A percentile compares a stretch with the other conserved stretches of the same genome.
Conservation (phyloP, 2,329 filamentous ascomycete genomes). For the Emergomyces orientalis region DNA sequence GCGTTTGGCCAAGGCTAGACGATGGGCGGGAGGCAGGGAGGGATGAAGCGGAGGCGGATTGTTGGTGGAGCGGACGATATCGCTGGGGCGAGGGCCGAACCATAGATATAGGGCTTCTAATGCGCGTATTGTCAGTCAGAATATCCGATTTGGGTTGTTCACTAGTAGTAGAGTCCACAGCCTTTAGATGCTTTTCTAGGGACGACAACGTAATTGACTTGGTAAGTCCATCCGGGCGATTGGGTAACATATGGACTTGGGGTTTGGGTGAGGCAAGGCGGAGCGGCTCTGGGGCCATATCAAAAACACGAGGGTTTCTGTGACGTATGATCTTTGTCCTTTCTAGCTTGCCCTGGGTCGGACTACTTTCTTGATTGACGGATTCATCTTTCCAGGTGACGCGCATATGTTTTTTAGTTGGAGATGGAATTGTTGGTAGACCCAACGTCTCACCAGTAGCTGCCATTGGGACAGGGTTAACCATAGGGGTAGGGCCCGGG, state of each 20-base stretch:
- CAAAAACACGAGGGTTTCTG: slow-evolving; percentile 6
- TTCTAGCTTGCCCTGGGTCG: neutral
- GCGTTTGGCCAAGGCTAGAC: slow-evolving; percentile 35
- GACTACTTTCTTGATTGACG: neutral
- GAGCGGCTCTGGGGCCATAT: slow-evolving; percentile 13
- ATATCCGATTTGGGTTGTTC: slow-evolving; percentile 19
- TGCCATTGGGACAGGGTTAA: neutral
- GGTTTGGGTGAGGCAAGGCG: slow-evolving; percentile 16
- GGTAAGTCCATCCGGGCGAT: slow-evolving; percentile 15
- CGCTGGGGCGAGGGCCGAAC: slow-evolving; percentile 23
- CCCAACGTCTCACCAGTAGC: too few relatives aligned
- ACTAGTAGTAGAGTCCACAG: slow-evolving; percentile 13
- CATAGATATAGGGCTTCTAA: slow-evolving; percentile 21
- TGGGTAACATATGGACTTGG: slow-evolving; percentile 10
- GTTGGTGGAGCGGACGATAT: slow-evolving; percentile 26
- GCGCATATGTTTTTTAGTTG: neutral
- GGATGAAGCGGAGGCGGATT: slow-evolving; percentile 24
- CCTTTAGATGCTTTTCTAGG: slow-evolving; percentile 10
- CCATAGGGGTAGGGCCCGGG: neutral
- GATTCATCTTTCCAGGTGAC: slow-evolving; percentile 1
- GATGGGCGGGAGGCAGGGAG: slow-evolving; percentile 30
- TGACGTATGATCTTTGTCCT: neutral
- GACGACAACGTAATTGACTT: slow-evolving; percentile 9
- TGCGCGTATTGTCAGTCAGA: slow-evolving; percentile 17
- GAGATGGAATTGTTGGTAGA: neutral